phyloP scores from a whole-genome alignment of 129 eudicot species.

The Lactuca saligna region DNA sequence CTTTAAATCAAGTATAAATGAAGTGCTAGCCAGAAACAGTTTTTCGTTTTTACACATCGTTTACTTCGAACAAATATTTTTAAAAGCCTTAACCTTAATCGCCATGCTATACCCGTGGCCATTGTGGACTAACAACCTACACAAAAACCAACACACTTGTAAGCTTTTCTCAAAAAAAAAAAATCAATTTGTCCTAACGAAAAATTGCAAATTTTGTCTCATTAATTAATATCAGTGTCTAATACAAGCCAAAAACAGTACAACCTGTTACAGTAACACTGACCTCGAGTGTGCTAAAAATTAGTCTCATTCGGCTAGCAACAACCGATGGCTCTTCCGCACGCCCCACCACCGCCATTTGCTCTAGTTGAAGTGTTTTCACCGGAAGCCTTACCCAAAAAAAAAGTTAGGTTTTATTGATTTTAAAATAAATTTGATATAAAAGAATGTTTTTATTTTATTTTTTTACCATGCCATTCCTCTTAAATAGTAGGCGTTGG shows the following conservation, averaged over 20 bases:
- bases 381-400: conserved; percentile 74
- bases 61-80: too few relatives aligned
- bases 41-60: too few relatives aligned
- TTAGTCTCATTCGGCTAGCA: conserved; percentile 94
- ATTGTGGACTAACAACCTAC: conserved; percentile 99
- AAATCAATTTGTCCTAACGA: too few relatives aligned
- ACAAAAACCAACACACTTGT: conserved; percentile 16
- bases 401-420: neutral
- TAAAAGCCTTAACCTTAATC: neutral
- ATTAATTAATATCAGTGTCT: neutral
- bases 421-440: neutral
- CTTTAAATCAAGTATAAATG: too few relatives aligned
- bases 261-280: conserved; percentile 11
- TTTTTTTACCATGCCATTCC: conserved; percentile 96
- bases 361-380: conserved; percentile 96
- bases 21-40: too few relatives aligned
- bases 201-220: too few relatives aligned
- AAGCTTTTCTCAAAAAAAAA: conserved; percentile 21
- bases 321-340: conserved; percentile 96
- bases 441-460: neutral
- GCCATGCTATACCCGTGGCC: conserved; percentile 69
- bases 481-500: conserved; percentile 83
- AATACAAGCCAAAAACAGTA: neutral
- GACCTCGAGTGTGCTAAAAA: conserved; percentile 98
- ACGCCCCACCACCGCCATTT: conserved; percentile 80